Evolutionary conservation across 352 stramenopile species (phyloP).

Genomic region (Chrysophaeum taylorii): DNA sequence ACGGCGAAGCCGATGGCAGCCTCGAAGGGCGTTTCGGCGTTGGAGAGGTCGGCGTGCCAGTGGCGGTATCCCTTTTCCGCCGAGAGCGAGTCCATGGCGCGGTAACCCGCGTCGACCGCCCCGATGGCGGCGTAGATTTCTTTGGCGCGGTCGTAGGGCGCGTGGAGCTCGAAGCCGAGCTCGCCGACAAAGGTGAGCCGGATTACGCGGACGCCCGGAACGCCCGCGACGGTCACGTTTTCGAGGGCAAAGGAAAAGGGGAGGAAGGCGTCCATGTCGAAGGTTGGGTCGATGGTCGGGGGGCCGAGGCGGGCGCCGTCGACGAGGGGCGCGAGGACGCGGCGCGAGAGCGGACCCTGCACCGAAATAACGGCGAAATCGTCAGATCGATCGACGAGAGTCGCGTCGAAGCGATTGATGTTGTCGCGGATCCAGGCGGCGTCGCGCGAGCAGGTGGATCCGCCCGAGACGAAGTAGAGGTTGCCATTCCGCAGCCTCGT

Average conservation of each 20-base stretch:
- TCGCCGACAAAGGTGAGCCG: conserved; percentile 37
- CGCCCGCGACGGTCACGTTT: conserved; percentile 19
- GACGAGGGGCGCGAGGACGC: conserved; percentile 24
- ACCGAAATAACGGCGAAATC: conserved; percentile 29
- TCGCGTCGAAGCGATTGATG: too few species aligned
- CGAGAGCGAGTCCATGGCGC: conserved; percentile 31
- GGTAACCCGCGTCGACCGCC: conserved; percentile 31
- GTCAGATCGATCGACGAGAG: conserved; percentile 26
- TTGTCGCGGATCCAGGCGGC: conserved; percentile 32
- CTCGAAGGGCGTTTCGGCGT: conserved; percentile 32
- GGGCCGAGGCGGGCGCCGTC: conserved; percentile 23
- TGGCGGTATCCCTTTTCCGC: conserved; percentile 35
- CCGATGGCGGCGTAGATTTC: conserved; percentile 47
- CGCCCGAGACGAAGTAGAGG: conserved; percentile 30
- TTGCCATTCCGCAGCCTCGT: conserved; percentile 21
- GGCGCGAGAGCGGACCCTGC: conserved; percentile 25
- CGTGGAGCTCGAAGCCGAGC: conserved; percentile 39
- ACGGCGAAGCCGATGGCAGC: conserved; percentile 33
- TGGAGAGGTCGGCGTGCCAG: conserved; percentile 32
- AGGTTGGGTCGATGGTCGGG: too few species aligned
- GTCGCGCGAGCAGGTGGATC: conserved; percentile 29
- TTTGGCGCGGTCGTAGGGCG: conserved; percentile 30
- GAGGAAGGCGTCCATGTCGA: conserved; percentile 17
- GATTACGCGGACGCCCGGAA: conserved; percentile 20
- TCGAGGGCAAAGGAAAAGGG: conserved; percentile 24